Evolutionary conservation across 1,284 basidiomycete species (phyloP), one percentile per base, ranked within the genome.

Genomic region (Cryptococcus wingfieldii): DNA sequence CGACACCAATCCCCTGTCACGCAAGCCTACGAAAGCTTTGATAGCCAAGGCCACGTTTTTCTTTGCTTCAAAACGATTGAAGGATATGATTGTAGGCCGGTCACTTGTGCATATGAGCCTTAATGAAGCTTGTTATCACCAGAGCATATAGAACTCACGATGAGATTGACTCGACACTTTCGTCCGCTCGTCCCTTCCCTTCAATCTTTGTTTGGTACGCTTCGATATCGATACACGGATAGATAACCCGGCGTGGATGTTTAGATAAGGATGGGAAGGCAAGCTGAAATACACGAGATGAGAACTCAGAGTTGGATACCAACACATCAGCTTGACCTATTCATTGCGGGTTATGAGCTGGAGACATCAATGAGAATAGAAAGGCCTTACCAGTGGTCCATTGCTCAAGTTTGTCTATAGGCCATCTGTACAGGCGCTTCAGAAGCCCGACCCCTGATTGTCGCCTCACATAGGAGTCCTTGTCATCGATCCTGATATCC

Each of bases 61-160:
- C 80, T 98, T 98, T 61, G 83, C 85, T 77, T 98, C 95, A 69
- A 96, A 98, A 1, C 95, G 87, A 72, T 98, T 98, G 51, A 98
- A 80, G 0, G 93, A 97, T 0, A 98, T 68, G 2, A 98, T 75
- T 0, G 88, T 92, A 1, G 87, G 89, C 4, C 82, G 81, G 38
- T 83, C 74, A 23, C 90, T 93, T 27, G 19, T 23, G 23, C 23
- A 42, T 52, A 8, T 51, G 41, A 55, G 54, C 42, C 28, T 31
- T 3, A 12, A 43, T 47, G 60, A 42, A 10, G 34, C 10, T 23
- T 42, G 34, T 18, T 34, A 27, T 16, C 3, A 37, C 23, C 18
- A 27, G 8, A 44, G 31, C 31, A 34, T 34, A 34, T 34, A 10
- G 1, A 5, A 39, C 88, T 74, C 69, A 91, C 88, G 88, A 89